Evolutionary conservation across 1,284 basidiomycete species (phyloP), one percentile per base, ranked within the genome.

Genomic region (Cryptococcus maquisensis): DNA sequence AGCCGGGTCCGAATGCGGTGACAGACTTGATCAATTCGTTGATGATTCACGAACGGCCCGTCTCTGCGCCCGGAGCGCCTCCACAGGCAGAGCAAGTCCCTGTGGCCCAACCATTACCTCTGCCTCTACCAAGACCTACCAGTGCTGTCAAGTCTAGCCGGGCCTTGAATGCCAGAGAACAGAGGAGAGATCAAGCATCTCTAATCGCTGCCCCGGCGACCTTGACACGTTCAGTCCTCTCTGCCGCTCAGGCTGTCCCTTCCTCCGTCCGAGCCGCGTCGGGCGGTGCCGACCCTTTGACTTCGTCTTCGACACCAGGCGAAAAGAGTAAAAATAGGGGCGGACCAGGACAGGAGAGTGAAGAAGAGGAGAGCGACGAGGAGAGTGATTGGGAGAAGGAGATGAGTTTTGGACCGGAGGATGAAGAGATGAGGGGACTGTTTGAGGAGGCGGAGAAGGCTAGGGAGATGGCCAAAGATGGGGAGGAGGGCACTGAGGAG

Each of bases 401-500:
- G 39, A 50, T 61, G 55, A 50, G 23, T 3, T 58, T 56, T 47
- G 56, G 56, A 3, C 46, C 49, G 24, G 56, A 55, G 38, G 55
- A 54, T 18, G 56, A 61, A 3, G 60, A 56, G 40, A 47, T 45
- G 51, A 55, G 45, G 43, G 60, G 37, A 10, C 49, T 52, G n/a
- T 61, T 55, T 45, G 60, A 58, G 13, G 56, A 57, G 43, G 55
- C 55, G 7, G 48, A 51, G 32, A 39, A 44, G 12, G 54, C 60
- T 20, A 26, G 52, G 38, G 54, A 61, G 44, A 37, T 61, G 37
- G 15, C 52, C 9, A 43, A 52, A 18, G 44, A 38, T 3, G 40
- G 23, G 39, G 35, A 9, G 24, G 24, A 3, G 54, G 72, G 52
- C 73, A 73, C 55, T 72, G 62, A 48, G 35, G 28, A 32, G 20